phyloP scores from a whole-genome alignment of 129 eudicot species.

The Helichrysum umbraculigerum region DNA sequence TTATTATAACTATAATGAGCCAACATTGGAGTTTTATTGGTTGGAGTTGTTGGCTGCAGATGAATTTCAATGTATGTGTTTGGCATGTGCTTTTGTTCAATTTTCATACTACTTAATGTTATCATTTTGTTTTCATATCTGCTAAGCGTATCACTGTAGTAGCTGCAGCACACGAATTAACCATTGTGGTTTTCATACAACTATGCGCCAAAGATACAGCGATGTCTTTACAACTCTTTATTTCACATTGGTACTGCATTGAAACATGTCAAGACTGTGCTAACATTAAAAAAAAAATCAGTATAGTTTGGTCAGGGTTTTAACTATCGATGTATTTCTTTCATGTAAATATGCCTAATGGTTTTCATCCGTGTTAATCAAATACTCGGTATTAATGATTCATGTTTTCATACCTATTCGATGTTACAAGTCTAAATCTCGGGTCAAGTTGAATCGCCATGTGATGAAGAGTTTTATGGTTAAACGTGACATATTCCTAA shows the following conservation, averaged over 20 bases:
- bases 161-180: constrained; percentile 9
- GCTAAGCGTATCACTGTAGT: constrained; percentile 6
- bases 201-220: background rate
- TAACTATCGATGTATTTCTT: constrained; percentile 5
- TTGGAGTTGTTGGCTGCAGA: constrained; percentile 11
- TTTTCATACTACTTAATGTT: background rate
- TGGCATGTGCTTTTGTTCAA: constrained; percentile 8
- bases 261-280: constrained; percentile 19
- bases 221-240: constrained; percentile 10
- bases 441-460: too few relatives aligned
- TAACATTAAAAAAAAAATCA: background rate
- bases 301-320: background rate
- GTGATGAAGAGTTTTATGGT: too few relatives aligned
- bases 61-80: constrained; percentile 9
- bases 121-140: background rate
- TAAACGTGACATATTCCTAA: too few relatives aligned
- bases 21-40: constrained; percentile 13
- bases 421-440: too few relatives aligned
- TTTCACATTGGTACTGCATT: background rate
- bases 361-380: constrained; percentile 2
- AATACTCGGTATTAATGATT: too few relatives aligned
- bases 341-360: background rate
- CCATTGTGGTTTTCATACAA: constrained; percentile 16
- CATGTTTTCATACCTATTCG: too few relatives aligned
- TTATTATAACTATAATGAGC: background rate